Conservation (phyloP, 352 stramenopile species). For the Nannochloropsis limnetica region DNA sequence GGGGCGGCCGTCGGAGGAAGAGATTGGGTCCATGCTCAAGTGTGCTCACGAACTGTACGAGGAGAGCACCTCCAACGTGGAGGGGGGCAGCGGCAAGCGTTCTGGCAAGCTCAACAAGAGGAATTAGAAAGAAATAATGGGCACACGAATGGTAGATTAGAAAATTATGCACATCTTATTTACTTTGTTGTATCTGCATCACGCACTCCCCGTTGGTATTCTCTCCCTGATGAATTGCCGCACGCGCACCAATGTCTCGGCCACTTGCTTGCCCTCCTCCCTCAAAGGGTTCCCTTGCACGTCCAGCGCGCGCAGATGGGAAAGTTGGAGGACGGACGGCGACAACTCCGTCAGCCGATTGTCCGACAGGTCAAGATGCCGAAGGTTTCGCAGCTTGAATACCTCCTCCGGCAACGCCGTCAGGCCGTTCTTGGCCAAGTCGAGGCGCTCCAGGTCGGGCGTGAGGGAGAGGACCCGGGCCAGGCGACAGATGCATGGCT, state of each 20-base stretch:
- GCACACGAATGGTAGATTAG: background rate
- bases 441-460: constrained; percentile 60
- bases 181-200: constrained; percentile 10
- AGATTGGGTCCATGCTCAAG: constrained; percentile 29
- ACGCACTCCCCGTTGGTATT: background rate
- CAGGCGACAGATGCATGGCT: constrained; percentile 70
- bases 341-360: constrained; percentile 63
- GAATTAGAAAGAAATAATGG: background rate
- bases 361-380: constrained; percentile 59
- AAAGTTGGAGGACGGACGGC: constrained; percentile 25
- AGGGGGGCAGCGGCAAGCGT: background rate
- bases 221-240: background rate
- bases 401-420: constrained; percentile 64
- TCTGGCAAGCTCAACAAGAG: background rate
- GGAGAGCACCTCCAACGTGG: background rate
- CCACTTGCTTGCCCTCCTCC: background rate
- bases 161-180: background rate
- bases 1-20: background rate
- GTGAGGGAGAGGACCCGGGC: constrained; percentile 48
- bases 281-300: background rate
- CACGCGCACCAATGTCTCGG: background rate
- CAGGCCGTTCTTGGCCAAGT: constrained; percentile 68
- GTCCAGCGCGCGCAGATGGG: background rate
- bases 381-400: constrained; percentile 63
- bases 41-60: constrained; percentile 9